Base-by-base conservation (phyloP, 306 rosid species). In the Citrullus amarus region DNA sequence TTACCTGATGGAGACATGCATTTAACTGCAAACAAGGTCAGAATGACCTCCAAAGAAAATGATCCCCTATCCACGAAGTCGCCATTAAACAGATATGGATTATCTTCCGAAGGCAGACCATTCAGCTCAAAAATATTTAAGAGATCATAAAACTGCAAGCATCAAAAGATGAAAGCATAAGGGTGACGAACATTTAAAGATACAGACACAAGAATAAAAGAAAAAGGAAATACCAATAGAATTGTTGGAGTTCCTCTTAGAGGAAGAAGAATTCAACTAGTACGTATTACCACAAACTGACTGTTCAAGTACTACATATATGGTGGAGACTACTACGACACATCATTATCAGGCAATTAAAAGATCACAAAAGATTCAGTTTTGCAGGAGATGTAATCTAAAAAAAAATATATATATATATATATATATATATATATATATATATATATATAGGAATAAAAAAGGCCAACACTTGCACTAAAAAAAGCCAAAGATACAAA, bases 11-110 rank as follows among this genome's bases (percentile, higher is more conserved):
- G 98, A 67, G 91, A 92, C 92, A 95, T 86, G 97, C 97, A 95
- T 86, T 95, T 95, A 81, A 95, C 86, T 63, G 98, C 98, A 82
- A 95, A 92, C 88, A 95, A 83, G 70, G 98, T 89, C 75, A 95
- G 96, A 80, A 95, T 95, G 81, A 95, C 93, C 87, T 95, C 98
- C 89, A 95, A 58, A 13, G 98, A 95, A 84, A 95, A 95, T 8
- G 98, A 95, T 81, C 98, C 98, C 85, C 98, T 87, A 80, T 95
- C 98, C 82, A 95, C 98, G 82, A 95, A 95, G 87, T 95, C 98
- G 53, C 98, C 98, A 72, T 95, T 95, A 77, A 95, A 95, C 43
- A 95, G 92, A 84, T 92, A 95, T 0, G 98, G 98, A 89, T 95
- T 95, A 82, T 92, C 97, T 38, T 92, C 96, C 8, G 97, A 92